Evolutionary conservation across 2,329 filamentous ascomycete genomes (phyloP).

Genomic region (Venturia nashicola): DNA sequence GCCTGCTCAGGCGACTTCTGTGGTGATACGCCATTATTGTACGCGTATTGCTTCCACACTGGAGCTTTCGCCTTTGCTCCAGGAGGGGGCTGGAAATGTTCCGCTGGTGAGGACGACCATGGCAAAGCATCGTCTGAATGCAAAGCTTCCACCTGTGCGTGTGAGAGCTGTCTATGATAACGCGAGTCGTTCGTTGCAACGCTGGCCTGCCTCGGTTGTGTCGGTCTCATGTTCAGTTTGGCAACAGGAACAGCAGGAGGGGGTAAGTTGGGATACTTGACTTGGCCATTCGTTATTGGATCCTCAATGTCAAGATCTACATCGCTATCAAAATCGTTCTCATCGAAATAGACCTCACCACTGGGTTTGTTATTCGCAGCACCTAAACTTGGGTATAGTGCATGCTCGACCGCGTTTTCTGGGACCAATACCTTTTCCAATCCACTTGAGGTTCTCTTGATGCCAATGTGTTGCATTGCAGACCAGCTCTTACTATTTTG

Average conservation of each 20-base stretch:
- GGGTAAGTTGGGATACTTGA: constrained; percentile 25
- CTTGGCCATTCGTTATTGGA: constrained; percentile 35
- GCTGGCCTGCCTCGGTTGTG: background rate
- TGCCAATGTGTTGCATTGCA: constrained; percentile 14
- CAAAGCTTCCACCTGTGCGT: background rate
- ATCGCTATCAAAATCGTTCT: constrained; percentile 82
- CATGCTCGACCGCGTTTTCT: constrained; percentile 24
- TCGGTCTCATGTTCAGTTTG: constrained; percentile 2
- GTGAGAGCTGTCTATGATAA: background rate
- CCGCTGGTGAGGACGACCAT: constrained; percentile 21
- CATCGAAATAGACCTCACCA: constrained; percentile 50
- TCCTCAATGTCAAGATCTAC: constrained; percentile 59
- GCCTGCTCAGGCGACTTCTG: background rate
- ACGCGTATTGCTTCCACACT: constrained; percentile 11
- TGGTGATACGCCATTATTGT: background rate
- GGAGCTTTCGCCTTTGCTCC: constrained; percentile 12
- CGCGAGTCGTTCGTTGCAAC: background rate
- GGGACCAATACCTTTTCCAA: constrained; percentile 30
- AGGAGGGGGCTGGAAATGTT: constrained; percentile 26
- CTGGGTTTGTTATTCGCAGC: constrained; percentile 28
- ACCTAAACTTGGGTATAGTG: constrained; percentile 12
- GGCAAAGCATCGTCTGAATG: constrained; percentile 6
- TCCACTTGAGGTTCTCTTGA: constrained; percentile 35
- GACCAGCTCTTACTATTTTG: background rate
- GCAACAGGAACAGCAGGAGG: background rate